phyloP scores from a whole-genome alignment of 2,329 filamentous ascomycete genomes.

The Diaporthe longicolla region DNA sequence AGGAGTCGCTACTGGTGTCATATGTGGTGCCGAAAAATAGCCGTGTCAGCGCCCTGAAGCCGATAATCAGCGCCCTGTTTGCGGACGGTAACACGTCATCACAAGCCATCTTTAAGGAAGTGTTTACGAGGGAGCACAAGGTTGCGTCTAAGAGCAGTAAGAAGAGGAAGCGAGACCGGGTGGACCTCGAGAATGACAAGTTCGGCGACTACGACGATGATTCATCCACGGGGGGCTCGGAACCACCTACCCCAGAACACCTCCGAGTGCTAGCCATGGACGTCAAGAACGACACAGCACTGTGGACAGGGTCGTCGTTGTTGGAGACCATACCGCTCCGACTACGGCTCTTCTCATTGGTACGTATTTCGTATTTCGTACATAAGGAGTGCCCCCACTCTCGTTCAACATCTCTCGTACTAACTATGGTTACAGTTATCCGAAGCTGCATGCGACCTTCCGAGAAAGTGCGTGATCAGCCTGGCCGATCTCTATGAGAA shows the following conservation, averaged over 20 bases:
- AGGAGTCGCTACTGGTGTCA: conserved; percentile 70
- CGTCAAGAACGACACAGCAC: conserved; percentile 43
- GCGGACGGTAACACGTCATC: conserved; percentile 72
- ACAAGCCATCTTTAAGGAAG: conserved; percentile 70
- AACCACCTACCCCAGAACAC: conserved; percentile 62
- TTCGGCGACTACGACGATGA: conserved; percentile 73
- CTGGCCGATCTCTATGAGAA: conserved; percentile 71
- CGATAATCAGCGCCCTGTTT: conserved; percentile 76
- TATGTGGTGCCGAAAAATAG: conserved; percentile 65
- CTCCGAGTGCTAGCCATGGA: conserved; percentile 51
- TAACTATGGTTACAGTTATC: conserved; percentile 55
- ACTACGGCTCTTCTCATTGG: conserved; percentile 73
- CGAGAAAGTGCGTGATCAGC: conserved; percentile 52
- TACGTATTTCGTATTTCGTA: conserved; percentile 51
- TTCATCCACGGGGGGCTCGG: conserved; percentile 61
- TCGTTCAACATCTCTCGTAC: not conserved
- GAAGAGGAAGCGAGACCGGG: conserved; percentile 64
- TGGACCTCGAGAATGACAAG: conserved; percentile 72
- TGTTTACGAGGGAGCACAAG: conserved; percentile 77
- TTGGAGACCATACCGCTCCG: conserved; percentile 73
- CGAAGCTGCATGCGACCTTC: conserved; percentile 62
- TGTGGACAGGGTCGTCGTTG: conserved; percentile 52
- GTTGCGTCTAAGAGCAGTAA: conserved; percentile 58
- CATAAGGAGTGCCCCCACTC: not conserved
- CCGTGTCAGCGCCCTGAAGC: conserved; percentile 62